Evolutionary conservation across 1,139 yeast genomes (phyloP), one percentile per base, ranked within the genome.

Genomic region (Candida pseudoviswanathii): DNA sequence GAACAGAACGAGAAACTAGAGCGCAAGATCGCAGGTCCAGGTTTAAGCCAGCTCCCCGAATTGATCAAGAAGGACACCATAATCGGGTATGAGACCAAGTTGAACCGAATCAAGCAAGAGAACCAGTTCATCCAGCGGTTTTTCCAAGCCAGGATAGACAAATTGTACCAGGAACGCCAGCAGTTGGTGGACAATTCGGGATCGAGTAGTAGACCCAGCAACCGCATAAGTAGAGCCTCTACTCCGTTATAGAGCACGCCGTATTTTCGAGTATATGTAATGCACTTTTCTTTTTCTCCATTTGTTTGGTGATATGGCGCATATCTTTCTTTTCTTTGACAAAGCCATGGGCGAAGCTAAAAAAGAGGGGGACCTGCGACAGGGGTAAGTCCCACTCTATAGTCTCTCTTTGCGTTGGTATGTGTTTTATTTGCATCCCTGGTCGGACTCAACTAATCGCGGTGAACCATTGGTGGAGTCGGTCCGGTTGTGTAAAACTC

Each of bases 11-110:
- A 57, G 0, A 55, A 58, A 30, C 57, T 83, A 5, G 64, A 66
- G 21, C 54, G 54, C 4, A 76, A 76, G 52, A 56, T 77, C 3
- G 64, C 70, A 30, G 84, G 83, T 0, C 73, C 74, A 1, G 78
- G 80, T 1, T 72, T 76, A 54, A 65, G 63, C 34, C 58, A 71
- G 1, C 64, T 82, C 43, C 79, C 80, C 1, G 62, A 73, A 3
- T 62, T 70, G 36, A 63, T 70, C 16, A 58, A 68, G 42, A 68
- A 71, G 42, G 78, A 77, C 32, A 75, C 75, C 25, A 46, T 69
- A 1, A 55, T 63, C 2, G 63, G 59, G 16, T 66, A 67, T 50
- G 72, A 71, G 45, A 52, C 53, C 21, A 65, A 62, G 29, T 62
- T 71, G 50, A 54, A 51, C 10, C 59, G 61, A 24, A 43, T 78